phyloP scores from a whole-genome alignment of 192 early-diverging fungal species.

The Phycomyces blakesleeanus region DNA sequence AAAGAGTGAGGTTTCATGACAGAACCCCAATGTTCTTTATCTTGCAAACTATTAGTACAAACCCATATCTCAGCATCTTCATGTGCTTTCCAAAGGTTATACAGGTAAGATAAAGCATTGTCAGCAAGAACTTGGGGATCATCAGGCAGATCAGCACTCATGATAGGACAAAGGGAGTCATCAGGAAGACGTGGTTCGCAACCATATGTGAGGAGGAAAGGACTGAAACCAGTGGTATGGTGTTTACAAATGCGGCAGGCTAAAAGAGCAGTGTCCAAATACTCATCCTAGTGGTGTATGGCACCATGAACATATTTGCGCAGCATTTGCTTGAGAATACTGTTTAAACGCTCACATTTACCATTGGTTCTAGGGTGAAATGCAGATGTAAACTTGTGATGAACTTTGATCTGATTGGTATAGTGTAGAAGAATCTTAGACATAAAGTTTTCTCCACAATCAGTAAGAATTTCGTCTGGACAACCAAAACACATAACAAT shows the following conservation, averaged over 20 bases:
- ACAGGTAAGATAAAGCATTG: background rate
- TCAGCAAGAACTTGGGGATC: background rate
- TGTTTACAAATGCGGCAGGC: slow-evolving; percentile 1
- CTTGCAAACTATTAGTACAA: background rate
- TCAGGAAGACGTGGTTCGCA: background rate
- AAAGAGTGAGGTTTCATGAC: background rate
- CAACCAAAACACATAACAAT: slow-evolving; percentile 22
- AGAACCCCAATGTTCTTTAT: slow-evolving; percentile 10
- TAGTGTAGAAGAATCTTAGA: slow-evolving; percentile 2
- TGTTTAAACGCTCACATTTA: slow-evolving; percentile 19
- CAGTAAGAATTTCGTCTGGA: slow-evolving; percentile 15
- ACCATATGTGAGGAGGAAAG: background rate
- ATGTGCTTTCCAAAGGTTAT: background rate
- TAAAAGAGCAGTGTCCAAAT: slow-evolving; percentile 7
- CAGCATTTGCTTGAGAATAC: no score
- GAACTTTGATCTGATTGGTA: background rate
- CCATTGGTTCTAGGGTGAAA: slow-evolving; percentile 26
- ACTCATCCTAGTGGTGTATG: slow-evolving; percentile 14
- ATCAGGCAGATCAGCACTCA: background rate
- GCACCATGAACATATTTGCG: slow-evolving; percentile 13
- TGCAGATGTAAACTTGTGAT: slow-evolving; percentile 22
- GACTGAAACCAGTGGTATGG: background rate
- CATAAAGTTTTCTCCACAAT: slow-evolving; percentile 21
- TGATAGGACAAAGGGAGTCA: background rate
- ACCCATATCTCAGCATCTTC: background rate